Conservation (phyloP, 768 basidiomycete genomes). For the Mycena olivaceomarginata region DNA sequence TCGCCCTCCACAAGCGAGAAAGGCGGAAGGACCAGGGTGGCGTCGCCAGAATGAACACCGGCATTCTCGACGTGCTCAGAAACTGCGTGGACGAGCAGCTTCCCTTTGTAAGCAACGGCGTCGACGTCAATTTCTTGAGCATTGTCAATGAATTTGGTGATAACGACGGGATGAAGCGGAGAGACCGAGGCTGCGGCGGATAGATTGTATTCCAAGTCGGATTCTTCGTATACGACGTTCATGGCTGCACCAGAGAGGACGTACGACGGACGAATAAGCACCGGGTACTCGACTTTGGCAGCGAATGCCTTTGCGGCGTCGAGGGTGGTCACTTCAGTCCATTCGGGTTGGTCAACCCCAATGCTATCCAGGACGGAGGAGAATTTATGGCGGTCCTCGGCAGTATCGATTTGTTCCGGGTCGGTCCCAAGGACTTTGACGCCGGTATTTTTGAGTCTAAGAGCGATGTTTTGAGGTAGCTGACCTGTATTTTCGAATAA, state of each 20-base stretch:
- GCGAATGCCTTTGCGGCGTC: conserved; percentile 96
- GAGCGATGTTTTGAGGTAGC: conserved; percentile 98
- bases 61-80: conserved; percentile 99
- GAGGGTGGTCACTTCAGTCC: conserved; percentile 93
- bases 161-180: conserved; percentile 97
- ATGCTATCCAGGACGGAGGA: conserved; percentile 96
- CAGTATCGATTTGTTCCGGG: conserved; percentile 95
- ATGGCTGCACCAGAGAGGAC: conserved; percentile 99
- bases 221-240: conserved; percentile 98
- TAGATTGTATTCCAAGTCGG: conserved; percentile 92
- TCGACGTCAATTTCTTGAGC: conserved; percentile 99
- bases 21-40: conserved; percentile 97
- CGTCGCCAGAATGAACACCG: conserved; percentile 99
- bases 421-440: conserved; percentile 98
- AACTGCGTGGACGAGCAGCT: conserved; percentile 94
- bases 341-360: conserved; percentile 97
- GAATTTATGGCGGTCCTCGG: conserved; percentile 99
- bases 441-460: conserved; percentile 92
- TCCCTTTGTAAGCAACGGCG: conserved; percentile 95
- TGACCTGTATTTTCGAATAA: conserved; percentile 75
- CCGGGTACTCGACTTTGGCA: conserved; percentile 93
- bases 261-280: conserved; percentile 98
- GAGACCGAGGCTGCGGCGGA: conserved; percentile 98
- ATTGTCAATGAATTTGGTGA: conserved; percentile 98
- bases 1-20: conserved; percentile 86